Base-by-base conservation (phyloP, 306 rosid genomes). In the Hylodesmum podocarpum region DNA sequence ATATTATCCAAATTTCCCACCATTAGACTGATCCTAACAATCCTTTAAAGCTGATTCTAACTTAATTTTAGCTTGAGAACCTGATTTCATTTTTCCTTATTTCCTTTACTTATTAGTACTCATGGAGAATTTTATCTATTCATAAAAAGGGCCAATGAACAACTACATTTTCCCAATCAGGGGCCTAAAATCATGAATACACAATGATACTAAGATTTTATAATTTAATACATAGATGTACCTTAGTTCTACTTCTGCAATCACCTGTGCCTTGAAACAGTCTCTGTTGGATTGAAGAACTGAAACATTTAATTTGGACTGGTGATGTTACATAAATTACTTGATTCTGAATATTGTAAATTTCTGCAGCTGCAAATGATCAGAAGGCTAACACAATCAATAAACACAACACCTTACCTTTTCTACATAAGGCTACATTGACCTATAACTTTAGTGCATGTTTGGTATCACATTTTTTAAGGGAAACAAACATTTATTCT, bases 181-280 rank as follows among this genome's bases (percentile, higher is more conserved):
- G 27, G 57, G n/a, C n/a, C n/a, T n/a, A n/a, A n/a, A 47, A 47
- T 49, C 75, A 70, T 27, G 27, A 54, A 54, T 54, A 22, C 18
- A 28, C 25, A 19, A 21, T n/a, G 36, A 21, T 3, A 22, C 18
- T 11, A 27, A 14, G 27, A 72, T 51, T 36, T 72, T 12, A 41
- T 21, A 61, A 14, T 10, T 55, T 43, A 34, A n/a, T 62, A 14
- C 37, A 75, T 28, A 28, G 4, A 4, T 47, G 19, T 75, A 87
- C 91, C 94, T 86, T 87, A 16, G 76, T 78, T 31, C 27, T 43
- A 21, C 84, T 43, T 73, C 83, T 80, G 70, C 57, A 15, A 9
- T 21, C 58, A 31, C 57, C 24, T 40, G 49, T 50, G 29, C 72
- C 44, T 24, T 34, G 61, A 71, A 73, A 61, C 78, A 73, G 6